Conservation (phyloP, 768 basidiomycete genomes). For the Lactarius evosmus region DNA sequence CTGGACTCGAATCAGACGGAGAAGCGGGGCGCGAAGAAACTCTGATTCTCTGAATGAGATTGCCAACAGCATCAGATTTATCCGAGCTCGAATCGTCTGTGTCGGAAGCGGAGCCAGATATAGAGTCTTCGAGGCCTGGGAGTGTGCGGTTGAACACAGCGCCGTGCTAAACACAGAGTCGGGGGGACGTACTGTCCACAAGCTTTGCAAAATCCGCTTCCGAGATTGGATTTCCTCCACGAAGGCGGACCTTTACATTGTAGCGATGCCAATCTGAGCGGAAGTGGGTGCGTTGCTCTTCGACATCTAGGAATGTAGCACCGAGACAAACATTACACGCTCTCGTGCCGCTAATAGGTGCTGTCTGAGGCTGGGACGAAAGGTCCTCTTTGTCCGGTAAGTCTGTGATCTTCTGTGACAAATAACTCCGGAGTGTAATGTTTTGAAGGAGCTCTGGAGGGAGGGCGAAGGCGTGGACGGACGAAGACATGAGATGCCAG, state of each 20-base stretch:
- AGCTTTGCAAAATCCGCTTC: constrained; percentile 73
- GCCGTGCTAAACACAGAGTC: not conserved
- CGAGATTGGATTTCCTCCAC: constrained; percentile 57
- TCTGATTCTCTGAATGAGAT: constrained; percentile 62
- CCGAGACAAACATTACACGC: constrained; percentile 74
- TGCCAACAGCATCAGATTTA: constrained; percentile 63
- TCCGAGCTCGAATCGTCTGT: constrained; percentile 51
- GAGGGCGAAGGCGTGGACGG: constrained; percentile 58
- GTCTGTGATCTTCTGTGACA: constrained; percentile 39
- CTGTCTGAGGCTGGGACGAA: constrained; percentile 33
- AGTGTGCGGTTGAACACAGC: not conserved
- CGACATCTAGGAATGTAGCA: constrained; percentile 64
- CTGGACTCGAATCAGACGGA: constrained; percentile 41
- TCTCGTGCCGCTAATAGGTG: constrained; percentile 40
- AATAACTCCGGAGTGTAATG: constrained; percentile 63
- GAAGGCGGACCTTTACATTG: constrained; percentile 82
- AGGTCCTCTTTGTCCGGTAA: constrained; percentile 34
- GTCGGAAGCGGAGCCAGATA: constrained; percentile 89
- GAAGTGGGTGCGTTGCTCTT: constrained; percentile 83
- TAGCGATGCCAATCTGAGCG: constrained; percentile 98
- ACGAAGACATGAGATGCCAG: constrained; percentile 9
- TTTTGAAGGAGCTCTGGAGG: constrained; percentile 65
- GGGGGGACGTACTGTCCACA: constrained; percentile 64
- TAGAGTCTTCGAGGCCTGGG: constrained; percentile 75
- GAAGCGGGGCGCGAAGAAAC: constrained; percentile 45